A percentile compares a stretch with the other conserved stretches of the same genome.
Evolutionary conservation across 2,329 filamentous ascomycete species (phyloP).

Genomic region (Orbilia javanica): DNA sequence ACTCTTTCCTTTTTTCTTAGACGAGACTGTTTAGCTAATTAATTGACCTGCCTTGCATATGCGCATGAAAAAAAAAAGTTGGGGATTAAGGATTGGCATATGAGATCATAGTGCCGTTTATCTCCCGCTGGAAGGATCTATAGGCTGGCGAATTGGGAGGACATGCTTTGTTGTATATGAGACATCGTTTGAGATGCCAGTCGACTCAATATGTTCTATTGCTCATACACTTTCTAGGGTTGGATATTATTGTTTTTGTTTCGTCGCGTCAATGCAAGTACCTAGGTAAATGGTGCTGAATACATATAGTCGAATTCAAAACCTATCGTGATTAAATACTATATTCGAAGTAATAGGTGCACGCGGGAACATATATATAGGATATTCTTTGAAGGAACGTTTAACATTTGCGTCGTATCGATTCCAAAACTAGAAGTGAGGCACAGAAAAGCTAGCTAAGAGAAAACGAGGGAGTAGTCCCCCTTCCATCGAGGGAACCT

Average conservation of each 20-base stretch:
- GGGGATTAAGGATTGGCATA: conserved; percentile 8
- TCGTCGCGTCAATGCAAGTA: too few relatives aligned
- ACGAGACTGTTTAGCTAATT: neutral
- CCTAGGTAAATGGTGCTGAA: too few relatives aligned
- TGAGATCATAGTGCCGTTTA: conserved; percentile 43
- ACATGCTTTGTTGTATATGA: too few relatives aligned
- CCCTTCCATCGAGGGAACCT: conserved; percentile 20
- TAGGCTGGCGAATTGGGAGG: too few relatives aligned
- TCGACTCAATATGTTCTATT: too few relatives aligned
- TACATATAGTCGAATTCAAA: too few relatives aligned
- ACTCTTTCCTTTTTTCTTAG: neutral
- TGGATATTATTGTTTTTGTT: too few relatives aligned
- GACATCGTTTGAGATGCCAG: too few relatives aligned
- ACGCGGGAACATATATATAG: too few relatives aligned
- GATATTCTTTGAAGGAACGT: conserved; percentile 37
- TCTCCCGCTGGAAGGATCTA: conserved; percentile 33
- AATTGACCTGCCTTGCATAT: neutral
- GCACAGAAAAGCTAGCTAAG: conserved; percentile 37
- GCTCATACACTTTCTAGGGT: too few relatives aligned
- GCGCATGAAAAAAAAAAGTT: neutral
- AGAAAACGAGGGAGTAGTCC: conserved; percentile 32
- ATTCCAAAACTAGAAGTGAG: neutral
- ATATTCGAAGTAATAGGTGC: neutral
- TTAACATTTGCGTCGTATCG: conserved; percentile 33
- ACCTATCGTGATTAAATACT: neutral